Percentiles rank a stretch among this genome's conserved stretches.
Evolutionary conservation across 495 filamentous ascomycete species (phyloP).

Genomic region (Penicillium cataractarum): DNA sequence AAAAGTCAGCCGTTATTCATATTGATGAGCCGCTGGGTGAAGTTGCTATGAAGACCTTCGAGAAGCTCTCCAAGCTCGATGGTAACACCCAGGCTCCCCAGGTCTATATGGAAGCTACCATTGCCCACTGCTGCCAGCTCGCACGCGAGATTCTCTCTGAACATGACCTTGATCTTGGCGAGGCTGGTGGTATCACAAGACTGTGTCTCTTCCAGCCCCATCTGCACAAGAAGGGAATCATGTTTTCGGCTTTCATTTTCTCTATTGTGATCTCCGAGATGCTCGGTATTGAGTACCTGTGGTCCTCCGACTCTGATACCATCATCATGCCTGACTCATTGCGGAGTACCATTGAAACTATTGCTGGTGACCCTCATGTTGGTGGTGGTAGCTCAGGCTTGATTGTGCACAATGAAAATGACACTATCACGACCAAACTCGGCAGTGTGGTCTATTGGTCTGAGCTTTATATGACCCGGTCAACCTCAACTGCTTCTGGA

Average conservation of each 20-base stretch:
- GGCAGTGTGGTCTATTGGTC: slow-evolving; percentile 39
- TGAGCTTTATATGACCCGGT: slow-evolving; percentile 36
- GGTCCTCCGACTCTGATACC: slow-evolving; percentile 42
- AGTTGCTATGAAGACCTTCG: slow-evolving; percentile 34
- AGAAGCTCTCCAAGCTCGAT: slow-evolving; percentile 26
- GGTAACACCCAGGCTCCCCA: slow-evolving; percentile 22
- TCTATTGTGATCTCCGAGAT: slow-evolving; percentile 35
- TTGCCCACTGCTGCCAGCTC: slow-evolving; percentile 34
- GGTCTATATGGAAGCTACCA: slow-evolving; percentile 23
- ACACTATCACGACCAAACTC: slow-evolving; percentile 29
- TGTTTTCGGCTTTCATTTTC: slow-evolving; percentile 42
- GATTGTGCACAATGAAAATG: slow-evolving; percentile 35
- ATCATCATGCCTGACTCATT: slow-evolving; percentile 31
- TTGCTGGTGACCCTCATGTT: slow-evolving; percentile 31
- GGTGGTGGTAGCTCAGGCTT: slow-evolving; percentile 36
- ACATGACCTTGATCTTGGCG: slow-evolving; percentile 23
- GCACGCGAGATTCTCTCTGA: slow-evolving; percentile 28
- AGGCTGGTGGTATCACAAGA: slow-evolving; percentile 19
- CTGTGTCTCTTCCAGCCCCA: slow-evolving; percentile 39
- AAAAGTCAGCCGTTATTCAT: slow-evolving; percentile 31
- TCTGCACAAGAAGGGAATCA: slow-evolving; percentile 39
- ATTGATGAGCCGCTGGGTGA: slow-evolving; percentile 36
- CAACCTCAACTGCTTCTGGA: slow-evolving; percentile 26
- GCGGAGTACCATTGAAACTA: slow-evolving; percentile 34
- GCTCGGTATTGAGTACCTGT: slow-evolving; percentile 36